Conservation (phyloP, 2,329 filamentous ascomycete species). For the Cercospora brassicicola region DNA sequence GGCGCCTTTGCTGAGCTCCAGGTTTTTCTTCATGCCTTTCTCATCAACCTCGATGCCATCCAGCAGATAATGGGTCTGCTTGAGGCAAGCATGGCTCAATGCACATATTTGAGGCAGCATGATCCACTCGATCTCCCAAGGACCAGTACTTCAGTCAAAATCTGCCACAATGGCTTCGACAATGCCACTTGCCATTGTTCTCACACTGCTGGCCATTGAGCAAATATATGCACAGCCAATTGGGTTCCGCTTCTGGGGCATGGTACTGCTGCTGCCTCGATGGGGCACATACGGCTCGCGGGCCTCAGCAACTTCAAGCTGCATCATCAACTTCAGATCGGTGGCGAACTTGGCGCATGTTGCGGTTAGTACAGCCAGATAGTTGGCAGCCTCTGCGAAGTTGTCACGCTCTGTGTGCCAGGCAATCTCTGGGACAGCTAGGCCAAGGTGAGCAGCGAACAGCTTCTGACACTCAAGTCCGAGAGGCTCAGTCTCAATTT, state of each 20-base stretch:
- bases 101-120: slow-evolving; percentile 34
- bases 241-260: slow-evolving; percentile 50
- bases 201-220: slow-evolving; percentile 29
- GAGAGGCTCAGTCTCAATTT: slow-evolving; percentile 9
- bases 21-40: slow-evolving; percentile 31
- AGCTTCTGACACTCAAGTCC: slow-evolving; percentile 30
- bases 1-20: slow-evolving; percentile 39
- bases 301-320: slow-evolving; percentile 35
- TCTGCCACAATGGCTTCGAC: slow-evolving; percentile 34
- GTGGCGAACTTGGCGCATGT: slow-evolving; percentile 38
- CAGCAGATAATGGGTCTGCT: slow-evolving; percentile 30
- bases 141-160: slow-evolving; percentile 34
- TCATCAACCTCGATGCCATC: slow-evolving; percentile 33
- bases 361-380: slow-evolving; percentile 31
- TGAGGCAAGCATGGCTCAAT: slow-evolving; percentile 30
- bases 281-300: slow-evolving; percentile 51
- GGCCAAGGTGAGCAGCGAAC: slow-evolving; percentile 29
- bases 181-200: slow-evolving; percentile 26
- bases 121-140: slow-evolving; percentile 38
- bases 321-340: slow-evolving; percentile 36
- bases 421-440: slow-evolving; percentile 31
- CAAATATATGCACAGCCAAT: slow-evolving; percentile 34
- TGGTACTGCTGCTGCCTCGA: slow-evolving; percentile 55
- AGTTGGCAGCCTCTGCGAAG: slow-evolving; percentile 32
- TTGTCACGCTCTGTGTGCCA: slow-evolving; percentile 38